phyloP scores from a whole-genome alignment of 2,329 filamentous ascomycete species.

The Stemphylium vesicarium region DNA sequence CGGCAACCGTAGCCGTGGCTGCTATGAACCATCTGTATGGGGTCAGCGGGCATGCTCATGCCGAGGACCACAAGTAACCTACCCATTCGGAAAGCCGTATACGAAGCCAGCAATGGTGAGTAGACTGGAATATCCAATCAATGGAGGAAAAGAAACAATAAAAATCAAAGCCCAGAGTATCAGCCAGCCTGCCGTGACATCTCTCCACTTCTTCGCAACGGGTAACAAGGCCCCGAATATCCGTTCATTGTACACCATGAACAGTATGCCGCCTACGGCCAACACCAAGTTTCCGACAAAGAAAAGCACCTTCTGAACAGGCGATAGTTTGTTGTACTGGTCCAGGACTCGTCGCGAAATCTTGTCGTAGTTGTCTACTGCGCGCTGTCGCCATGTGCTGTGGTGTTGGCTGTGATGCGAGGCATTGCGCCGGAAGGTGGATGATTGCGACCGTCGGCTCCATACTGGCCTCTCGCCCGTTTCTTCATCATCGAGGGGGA shows the following conservation, averaged over 20 bases:
- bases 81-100: conserved; percentile 74
- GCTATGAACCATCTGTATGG: conserved; percentile 79
- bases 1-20: conserved; percentile 76
- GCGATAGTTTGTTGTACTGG: conserved; percentile 63
- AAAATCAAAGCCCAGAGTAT: conserved; percentile 80
- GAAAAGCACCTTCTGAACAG: conserved; percentile 67
- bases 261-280: conserved; percentile 67
- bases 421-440: conserved; percentile 48
- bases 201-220: conserved; percentile 76
- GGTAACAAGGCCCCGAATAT: conserved; percentile 80
- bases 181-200: conserved; percentile 71
- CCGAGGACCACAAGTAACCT: conserved; percentile 47
- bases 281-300: conserved; percentile 58
- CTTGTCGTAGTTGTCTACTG: conserved; percentile 53
- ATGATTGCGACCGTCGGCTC: conserved; percentile 53
- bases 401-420: conserved; percentile 36
- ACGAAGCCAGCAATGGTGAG: conserved; percentile 73
- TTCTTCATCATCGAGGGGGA: conserved; percentile 58
- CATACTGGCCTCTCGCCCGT: conserved; percentile 59
- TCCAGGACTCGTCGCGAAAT: conserved; percentile 55
- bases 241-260: conserved; percentile 77
- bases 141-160: conserved; percentile 79
- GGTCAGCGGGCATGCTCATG: conserved; percentile 1
- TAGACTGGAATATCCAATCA: conserved; percentile 85
- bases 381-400: conserved; percentile 47